These are phyloP conservation scores for Penicillium daleae DNA, from an alignment of 495 filamentous ascomycete genomes.

Conservation along the genomic window DNA sequence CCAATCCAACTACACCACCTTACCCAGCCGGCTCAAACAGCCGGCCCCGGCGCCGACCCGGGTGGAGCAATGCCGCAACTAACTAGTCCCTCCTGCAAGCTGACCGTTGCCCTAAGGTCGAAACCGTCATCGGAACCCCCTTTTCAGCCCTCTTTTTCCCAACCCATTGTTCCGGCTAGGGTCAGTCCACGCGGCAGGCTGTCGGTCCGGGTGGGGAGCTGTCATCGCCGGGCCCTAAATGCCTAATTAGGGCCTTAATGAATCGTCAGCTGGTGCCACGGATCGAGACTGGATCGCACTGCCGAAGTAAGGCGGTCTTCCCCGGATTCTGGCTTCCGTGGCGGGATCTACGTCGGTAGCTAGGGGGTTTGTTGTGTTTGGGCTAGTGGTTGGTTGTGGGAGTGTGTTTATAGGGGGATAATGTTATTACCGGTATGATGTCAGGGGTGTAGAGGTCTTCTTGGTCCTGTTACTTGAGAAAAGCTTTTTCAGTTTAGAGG, in stretches of 20 bases:
- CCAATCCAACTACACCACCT: neutral
- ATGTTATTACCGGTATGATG: neutral
- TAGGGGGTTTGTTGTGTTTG: too few relatives aligned
- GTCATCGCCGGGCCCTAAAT: neutral
- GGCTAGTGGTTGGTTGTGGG: too few relatives aligned
- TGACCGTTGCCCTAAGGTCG: slow-evolving; percentile 10
- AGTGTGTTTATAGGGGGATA: neutral
- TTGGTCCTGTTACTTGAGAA: too few relatives aligned
- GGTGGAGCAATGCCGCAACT: neutral
- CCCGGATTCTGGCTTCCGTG: slow-evolving; percentile 17
- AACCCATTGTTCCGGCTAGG: neutral
- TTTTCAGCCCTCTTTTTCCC: neutral
- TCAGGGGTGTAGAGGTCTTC: neutral
- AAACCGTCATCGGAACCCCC: neutral
- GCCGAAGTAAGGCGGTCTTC: slow-evolving; percentile 12
- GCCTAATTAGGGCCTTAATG: neutral
- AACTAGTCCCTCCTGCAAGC: slow-evolving; percentile 9
- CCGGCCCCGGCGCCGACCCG: neutral
- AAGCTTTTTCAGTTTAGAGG: neutral
- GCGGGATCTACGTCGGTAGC: slow-evolving; percentile 19
- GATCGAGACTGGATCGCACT: slow-evolving; percentile 17
- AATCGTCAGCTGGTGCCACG: slow-evolving; percentile 12
- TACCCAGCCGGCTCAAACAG: neutral
- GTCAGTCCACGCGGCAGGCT: slow-evolving; percentile 21
- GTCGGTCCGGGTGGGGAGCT: slow-evolving; percentile 9